Base-by-base conservation (phyloP, 805 yeast species). In the Barnettozyma siamensis region DNA sequence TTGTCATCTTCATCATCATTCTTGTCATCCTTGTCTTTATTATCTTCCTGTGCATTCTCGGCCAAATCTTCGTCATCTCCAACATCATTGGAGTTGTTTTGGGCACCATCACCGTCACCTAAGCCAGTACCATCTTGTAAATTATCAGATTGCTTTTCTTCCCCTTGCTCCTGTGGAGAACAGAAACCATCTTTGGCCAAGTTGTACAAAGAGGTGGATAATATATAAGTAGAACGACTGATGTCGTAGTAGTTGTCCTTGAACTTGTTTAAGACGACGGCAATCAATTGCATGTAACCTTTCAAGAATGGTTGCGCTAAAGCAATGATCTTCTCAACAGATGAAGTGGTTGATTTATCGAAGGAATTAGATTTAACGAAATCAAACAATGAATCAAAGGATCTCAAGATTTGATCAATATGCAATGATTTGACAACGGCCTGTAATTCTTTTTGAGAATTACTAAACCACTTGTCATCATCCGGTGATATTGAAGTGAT, bases 101-200 rank as follows among this genome's bases (percentile, higher is more conserved):
- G 72, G 2, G 84, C 95, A 48, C 96, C 98, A 41, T 75, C 80
- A 19, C 98, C 99, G 54, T 91, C 93, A 28, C 99, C 99, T 17
- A 86, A 66, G 7, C 95, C 95, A 7, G 95, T 86, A 35, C 97
- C 98, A 33, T 86, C 93, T 32, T 83, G 83, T 44, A 82, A 59
- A 40, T 83, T 78, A 42, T 80, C 76, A 41, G 80, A 83, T 13
- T 73, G 70, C 11, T 78, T 76, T 30, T 80, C 83, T 18, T 73
- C 72, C 7, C 67, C 58, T 6, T 84, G 83, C 16, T 87, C 80
- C 55, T 85, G 84, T 11, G 99, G 99, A 2, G 94, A 76, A 57
- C 99, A 93, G 73, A 88, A 89, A 0, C 99, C 99, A 41, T 82
- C 75, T 12, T 76, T 76, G 1, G 95, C 77, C 23, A 93, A 63